These are phyloP conservation scores for Grigorovia yakushimaensis DNA, from an alignment of 805 yeast genomes.

Conservation along the genomic window DNA sequence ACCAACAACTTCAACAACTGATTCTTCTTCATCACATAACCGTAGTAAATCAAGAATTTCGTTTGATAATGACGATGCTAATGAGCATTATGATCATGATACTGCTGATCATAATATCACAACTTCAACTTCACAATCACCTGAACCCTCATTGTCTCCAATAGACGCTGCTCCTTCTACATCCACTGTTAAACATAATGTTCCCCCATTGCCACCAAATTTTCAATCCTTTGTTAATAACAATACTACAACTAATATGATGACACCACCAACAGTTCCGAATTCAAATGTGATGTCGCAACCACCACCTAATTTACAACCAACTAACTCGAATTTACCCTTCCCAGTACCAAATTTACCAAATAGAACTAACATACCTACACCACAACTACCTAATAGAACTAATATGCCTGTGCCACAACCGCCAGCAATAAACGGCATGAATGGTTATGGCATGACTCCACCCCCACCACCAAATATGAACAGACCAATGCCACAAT, in stretches of 20 bases:
- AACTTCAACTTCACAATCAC: conserved; percentile 13
- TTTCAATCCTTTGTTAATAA: conserved; percentile 2
- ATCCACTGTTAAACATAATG: conserved; percentile 9
- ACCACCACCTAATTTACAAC: conserved; percentile 6
- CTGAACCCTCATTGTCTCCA: conserved; percentile 10
- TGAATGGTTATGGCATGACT: conserved; percentile 5
- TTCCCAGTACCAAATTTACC: conserved; percentile 8
- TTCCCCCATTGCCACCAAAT: conserved; percentile 18
- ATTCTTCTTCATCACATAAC: conserved; percentile 6
- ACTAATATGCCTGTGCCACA: conserved; percentile 9
- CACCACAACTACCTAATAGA: conserved; percentile 5
- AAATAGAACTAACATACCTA: conserved; percentile 2
- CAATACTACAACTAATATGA: background rate
- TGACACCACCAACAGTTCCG: conserved; percentile 1
- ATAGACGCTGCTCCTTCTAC: conserved; percentile 12
- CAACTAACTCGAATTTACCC: conserved; percentile 2
- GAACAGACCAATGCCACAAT: conserved; percentile 15
- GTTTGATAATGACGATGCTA: conserved; percentile 6
- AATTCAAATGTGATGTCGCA: conserved; percentile 1
- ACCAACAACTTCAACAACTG: conserved; percentile 23
- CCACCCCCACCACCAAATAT: background rate
- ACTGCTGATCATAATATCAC: conserved; percentile 1
- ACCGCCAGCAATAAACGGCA: conserved; percentile 26
- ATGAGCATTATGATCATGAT: conserved; percentile 4
- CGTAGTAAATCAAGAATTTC: background rate